Evolutionary conservation across 2,329 filamentous ascomycete species (phyloP), one percentile per base, ranked within the genome.

Genomic region (Didymella arachidicola): DNA sequence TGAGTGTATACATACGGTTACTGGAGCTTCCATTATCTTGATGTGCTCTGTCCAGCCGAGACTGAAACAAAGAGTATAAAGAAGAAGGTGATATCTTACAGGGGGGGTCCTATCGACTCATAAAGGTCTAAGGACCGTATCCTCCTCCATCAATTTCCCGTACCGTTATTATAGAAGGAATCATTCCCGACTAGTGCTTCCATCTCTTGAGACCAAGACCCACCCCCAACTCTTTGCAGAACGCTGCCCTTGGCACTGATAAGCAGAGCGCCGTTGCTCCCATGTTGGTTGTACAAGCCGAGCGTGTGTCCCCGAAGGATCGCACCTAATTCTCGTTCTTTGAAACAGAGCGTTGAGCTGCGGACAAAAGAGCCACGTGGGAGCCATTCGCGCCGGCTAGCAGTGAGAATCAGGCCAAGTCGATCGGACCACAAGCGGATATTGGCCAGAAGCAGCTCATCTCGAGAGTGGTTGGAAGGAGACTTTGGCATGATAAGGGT

Each of bases 231-330:
- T 57, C 53, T 57, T 55, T 55, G 43, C 51, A 61, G 45, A 32
- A 45, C 54, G 36, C 54, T 63, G 57, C 53, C 26, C 71, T 74
- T 73, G 70, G 71, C 70, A 70, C 65, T 69, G 71, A 74, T 74
- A 74, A 74, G 71, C 57, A 60, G 44, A 50, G 29, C 6, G 34
- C 48, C 32, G 42, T 39, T 30, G 38, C 34, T 59, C 52, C 65
- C 58, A 59, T 60, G 48, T 54, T 59, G 47, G 53, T 41, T 55
- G 34, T 56, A 32, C 32, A 50, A 55, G 59, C 62, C 60, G 57
- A 59, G 55, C 48, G 26, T 51, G 48, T 14, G 22, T 53, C 55
- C 53, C 53, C 51, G 53, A 60, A 60, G 48, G 49, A 51, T 42
- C 32, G 26, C 49, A 29, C 18, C 18, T 19, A 50, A 55, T 58